Conservation (phyloP, 176 grass and related monocot species). For the Elaeis guineensis region DNA sequence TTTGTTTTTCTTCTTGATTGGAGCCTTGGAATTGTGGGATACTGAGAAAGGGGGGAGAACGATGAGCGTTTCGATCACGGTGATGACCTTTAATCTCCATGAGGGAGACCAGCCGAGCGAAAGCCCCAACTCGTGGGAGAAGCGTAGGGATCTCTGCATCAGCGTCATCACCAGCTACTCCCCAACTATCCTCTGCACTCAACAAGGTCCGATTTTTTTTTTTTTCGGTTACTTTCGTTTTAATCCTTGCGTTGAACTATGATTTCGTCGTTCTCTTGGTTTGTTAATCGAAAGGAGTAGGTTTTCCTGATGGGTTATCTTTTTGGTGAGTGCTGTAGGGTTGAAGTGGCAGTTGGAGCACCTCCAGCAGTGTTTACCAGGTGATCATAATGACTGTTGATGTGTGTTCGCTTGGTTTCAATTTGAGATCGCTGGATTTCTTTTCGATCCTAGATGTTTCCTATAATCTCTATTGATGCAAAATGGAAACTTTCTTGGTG, state of each 20-base stretch:
- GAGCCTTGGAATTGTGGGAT: neutral
- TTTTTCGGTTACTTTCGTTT: neutral
- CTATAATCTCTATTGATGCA: too few relatives aligned
- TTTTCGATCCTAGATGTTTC: too few relatives aligned
- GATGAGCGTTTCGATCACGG: constrained; percentile 73
- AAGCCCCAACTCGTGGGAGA: constrained; percentile 80
- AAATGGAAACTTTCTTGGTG: too few relatives aligned
- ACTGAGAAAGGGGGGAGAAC: constrained; percentile 12
- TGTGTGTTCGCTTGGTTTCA: too few relatives aligned
- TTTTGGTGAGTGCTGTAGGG: constrained; percentile 40
- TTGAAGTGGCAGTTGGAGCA: constrained; percentile 93
- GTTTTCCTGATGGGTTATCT: constrained; percentile 4
- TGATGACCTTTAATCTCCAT: constrained; percentile 83
- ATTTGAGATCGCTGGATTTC: too few relatives aligned
- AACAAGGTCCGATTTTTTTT: constrained; percentile 53
- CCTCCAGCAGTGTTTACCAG: constrained; percentile 82
- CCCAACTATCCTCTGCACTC: constrained; percentile 84
- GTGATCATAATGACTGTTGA: constrained; percentile 19
- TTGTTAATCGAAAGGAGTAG: constrained; percentile 2
- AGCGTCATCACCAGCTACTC: constrained; percentile 95
- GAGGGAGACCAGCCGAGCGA: constrained; percentile 74
- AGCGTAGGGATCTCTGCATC: constrained; percentile 81
- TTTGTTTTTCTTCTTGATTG: constrained; percentile 1
- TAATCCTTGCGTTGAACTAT: constrained; percentile 2
- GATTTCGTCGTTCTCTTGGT: neutral